Evolutionary conservation across 2,329 filamentous ascomycete species (phyloP).

Genomic region (Geoglossum cookeanum): DNA sequence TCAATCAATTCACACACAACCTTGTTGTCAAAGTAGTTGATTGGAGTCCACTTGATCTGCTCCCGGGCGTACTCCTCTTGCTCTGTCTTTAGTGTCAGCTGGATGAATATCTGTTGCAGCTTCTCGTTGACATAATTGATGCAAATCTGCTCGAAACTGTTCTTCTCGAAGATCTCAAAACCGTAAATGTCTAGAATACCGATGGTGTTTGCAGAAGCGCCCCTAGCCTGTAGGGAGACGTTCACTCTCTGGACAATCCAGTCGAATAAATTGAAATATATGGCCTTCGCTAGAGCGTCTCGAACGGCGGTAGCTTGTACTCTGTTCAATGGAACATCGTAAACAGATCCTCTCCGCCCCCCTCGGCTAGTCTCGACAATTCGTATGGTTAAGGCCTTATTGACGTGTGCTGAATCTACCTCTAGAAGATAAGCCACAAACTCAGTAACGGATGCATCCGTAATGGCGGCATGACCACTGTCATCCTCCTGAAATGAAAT

Average conservation of each 20-base stretch:
- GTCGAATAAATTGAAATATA: conserved; percentile 94
- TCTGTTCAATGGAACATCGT: conserved; percentile 64
- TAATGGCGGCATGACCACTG: conserved; percentile 67
- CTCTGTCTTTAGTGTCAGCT: conserved; percentile 86
- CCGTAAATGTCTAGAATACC: conserved; percentile 98
- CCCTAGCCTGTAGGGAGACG: conserved; percentile 62
- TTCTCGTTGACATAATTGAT: conserved; percentile 99
- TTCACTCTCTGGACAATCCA: conserved; percentile 95
- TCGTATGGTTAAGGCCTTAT: conserved; percentile 76
- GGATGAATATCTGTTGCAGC: conserved; percentile 96
- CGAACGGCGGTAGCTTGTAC: conserved; percentile 72
- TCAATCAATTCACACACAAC: conserved; percentile 96
- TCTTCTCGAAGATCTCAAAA: conserved; percentile 98
- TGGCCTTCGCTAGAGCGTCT: conserved; percentile 84
- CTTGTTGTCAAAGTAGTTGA: conserved; percentile 99
- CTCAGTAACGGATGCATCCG: conserved; percentile 78
- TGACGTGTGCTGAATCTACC: conserved; percentile 59
- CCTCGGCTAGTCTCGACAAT: conserved; percentile 56
- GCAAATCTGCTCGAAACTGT: conserved; percentile 96
- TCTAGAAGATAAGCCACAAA: conserved; percentile 90
- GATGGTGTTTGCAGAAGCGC: conserved; percentile 62
- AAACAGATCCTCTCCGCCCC: conserved; percentile 45
- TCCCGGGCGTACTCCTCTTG: conserved; percentile 94
- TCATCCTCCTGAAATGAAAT: conserved; percentile 82
- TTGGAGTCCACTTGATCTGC: conserved; percentile 96